Percentiles rank a stretch among this genome's conserved stretches.
Conservation (phyloP, 139 green algal species). For the Micractinium sp. region DNA sequence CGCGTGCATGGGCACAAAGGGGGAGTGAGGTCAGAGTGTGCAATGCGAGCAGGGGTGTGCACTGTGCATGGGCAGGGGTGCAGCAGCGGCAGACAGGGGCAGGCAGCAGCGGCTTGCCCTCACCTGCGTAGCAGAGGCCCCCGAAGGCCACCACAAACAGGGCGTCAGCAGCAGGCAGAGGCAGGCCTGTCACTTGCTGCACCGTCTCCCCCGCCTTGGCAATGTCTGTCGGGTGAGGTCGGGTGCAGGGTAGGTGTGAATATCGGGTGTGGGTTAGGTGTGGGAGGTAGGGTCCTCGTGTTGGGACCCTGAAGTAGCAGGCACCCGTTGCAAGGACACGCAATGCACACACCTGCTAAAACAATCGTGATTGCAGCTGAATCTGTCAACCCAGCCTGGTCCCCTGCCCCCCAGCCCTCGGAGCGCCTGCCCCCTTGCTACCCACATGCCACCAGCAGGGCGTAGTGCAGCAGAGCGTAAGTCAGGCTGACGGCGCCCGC, state of each 20-base stretch:
- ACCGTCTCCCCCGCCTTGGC: constrained; percentile 49
- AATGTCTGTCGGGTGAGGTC: constrained; percentile 47
- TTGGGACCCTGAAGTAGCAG: not conserved
- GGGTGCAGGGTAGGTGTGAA: not conserved
- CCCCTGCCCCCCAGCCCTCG: too few relatives aligned
- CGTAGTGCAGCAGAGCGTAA: constrained; percentile 83
- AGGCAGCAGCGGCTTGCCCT: not conserved
- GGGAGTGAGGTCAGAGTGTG: not conserved
- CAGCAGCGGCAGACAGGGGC: not conserved
- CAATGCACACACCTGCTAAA: not conserved
- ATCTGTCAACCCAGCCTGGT: not conserved
- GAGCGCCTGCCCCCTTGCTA: not conserved
- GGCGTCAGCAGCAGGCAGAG: not conserved
- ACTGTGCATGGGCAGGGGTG: not conserved
- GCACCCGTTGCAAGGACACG: not conserved
- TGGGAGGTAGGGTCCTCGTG: not conserved
- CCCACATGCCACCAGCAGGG: constrained; percentile 76
- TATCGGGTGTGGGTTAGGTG: not conserved
- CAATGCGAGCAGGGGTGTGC: not conserved
- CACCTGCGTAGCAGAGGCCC: constrained; percentile 62
- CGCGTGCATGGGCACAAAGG: not conserved
- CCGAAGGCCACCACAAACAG: constrained; percentile 57
- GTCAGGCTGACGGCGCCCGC: constrained; percentile 31
- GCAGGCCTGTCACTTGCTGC: constrained; percentile 22
- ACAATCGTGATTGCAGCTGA: too few relatives aligned